Evolutionary conservation across 139 green algal species (phyloP).

Genomic region (Astrephomene gubernaculifera): DNA sequence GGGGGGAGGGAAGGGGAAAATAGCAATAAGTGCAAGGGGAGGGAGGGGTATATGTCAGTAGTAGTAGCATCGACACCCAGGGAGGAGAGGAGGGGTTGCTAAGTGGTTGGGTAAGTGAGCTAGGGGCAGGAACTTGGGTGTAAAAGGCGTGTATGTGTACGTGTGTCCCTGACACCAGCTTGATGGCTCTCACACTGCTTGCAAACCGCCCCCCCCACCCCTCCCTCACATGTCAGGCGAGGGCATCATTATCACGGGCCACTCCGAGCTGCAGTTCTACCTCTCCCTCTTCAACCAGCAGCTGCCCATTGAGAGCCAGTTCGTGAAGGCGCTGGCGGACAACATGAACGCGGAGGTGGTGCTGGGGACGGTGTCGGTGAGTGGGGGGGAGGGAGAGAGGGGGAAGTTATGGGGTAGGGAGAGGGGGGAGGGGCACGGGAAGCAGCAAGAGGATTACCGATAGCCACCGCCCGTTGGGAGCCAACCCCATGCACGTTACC

Average conservation of each 20-base stretch:
- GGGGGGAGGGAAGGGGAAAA: not conserved
- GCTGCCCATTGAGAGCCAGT: conserved; percentile 98
- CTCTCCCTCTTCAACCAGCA: conserved; percentile 98
- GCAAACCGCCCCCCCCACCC: not conserved
- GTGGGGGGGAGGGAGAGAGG: conserved; percentile 2
- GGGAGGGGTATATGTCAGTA: too few species aligned
- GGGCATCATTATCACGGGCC: conserved; percentile 95
- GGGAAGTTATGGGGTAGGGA: not conserved
- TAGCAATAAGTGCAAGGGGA: not conserved
- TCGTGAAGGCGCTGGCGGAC: conserved; percentile 88
- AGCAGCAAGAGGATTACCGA: not conserved
- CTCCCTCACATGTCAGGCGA: conserved; percentile 53
- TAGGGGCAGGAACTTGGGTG: too few species aligned
- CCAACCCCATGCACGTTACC: not conserved
- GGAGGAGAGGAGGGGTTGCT: too few species aligned
- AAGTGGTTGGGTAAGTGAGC: too few species aligned
- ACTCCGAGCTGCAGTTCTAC: conserved; percentile 98
- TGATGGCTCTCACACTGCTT: not conserved
- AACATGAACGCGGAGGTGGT: conserved; percentile 98
- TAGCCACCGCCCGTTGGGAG: not conserved
- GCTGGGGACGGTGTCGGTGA: conserved; percentile 83
- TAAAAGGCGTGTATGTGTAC: too few species aligned
- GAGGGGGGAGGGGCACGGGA: not conserved
- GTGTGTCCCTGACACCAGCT: too few species aligned
- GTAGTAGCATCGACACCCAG: too few species aligned